A percentile compares a stretch with the other conserved stretches of the same genome.
Conservation (phyloP, 345 rosid species). For the Populus pruinosa region DNA sequence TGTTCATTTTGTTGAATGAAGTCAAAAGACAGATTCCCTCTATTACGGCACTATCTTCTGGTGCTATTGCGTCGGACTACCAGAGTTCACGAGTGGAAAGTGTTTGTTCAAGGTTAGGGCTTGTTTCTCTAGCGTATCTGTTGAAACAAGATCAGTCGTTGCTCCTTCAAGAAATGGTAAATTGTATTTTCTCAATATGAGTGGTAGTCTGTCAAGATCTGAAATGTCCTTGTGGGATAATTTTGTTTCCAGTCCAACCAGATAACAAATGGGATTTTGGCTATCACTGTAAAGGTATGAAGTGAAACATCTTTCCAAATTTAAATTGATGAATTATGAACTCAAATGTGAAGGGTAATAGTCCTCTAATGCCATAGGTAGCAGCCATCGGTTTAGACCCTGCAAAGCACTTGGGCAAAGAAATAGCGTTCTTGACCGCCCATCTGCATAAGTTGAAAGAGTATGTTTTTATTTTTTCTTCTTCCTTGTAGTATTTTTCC, state of each 20-base stretch:
- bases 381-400: constrained; percentile 95
- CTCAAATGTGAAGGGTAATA: neutral
- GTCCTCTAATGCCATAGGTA: constrained; percentile 45
- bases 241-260: constrained; percentile 28
- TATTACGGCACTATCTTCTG: constrained; percentile 77
- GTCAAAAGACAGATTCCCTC: constrained; percentile 84
- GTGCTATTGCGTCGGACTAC: constrained; percentile 97
- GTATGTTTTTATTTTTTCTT: constrained; percentile 39
- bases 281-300: constrained; percentile 78
- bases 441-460: constrained; percentile 80
- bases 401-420: constrained; percentile 86
- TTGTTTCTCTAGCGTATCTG: constrained; percentile 91
- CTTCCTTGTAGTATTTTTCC: neutral
- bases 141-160: constrained; percentile 97
- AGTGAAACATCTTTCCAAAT: neutral
- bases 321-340: neutral
- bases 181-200: constrained; percentile 15
- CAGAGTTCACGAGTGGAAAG: constrained; percentile 93
- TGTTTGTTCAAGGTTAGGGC: constrained; percentile 97
- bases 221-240: constrained; percentile 4
- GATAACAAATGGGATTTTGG: constrained; percentile 67
- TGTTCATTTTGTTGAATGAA: constrained; percentile 74
- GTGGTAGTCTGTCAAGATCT: constrained; percentile 6
- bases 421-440: constrained; percentile 57
- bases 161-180: constrained; percentile 97